Conservation (phyloP, 2,329 filamentous ascomycete genomes). For the Trichoderma gracile region DNA sequence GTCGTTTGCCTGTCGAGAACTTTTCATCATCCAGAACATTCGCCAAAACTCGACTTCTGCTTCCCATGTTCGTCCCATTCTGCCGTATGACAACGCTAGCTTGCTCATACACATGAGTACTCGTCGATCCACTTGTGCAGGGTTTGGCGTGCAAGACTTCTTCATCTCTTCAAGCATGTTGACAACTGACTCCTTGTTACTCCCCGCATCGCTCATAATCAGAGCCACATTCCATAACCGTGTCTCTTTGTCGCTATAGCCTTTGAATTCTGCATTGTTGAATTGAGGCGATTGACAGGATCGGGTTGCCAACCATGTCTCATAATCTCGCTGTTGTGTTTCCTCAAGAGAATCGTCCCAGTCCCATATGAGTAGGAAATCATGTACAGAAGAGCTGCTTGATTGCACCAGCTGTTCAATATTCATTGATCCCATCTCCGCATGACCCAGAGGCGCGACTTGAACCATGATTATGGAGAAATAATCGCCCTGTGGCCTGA, state of each 20-base stretch:
- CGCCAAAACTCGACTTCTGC: constrained; percentile 10
- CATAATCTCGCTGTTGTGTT: background rate
- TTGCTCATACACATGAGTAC: background rate
- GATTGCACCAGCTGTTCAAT: background rate
- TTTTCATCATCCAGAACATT: background rate
- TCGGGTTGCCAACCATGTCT: background rate
- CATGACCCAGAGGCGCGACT: background rate
- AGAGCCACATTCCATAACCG: background rate
- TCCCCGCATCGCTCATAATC: background rate
- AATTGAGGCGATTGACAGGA: background rate
- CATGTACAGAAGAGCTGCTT: background rate
- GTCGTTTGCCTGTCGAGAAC: background rate
- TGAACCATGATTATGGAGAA: background rate
- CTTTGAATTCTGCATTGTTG: background rate
- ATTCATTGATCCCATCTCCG: no score
- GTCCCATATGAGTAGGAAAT: constrained; percentile 17
- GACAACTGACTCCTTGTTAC: background rate
- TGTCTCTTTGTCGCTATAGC: background rate
- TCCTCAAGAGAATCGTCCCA: background rate
- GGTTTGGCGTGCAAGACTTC: background rate
- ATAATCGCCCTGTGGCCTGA: background rate
- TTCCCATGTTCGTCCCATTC: background rate
- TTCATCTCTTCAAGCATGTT: background rate
- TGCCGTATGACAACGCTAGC: background rate
- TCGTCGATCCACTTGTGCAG: background rate